phyloP scores from a whole-genome alignment of 768 basidiomycete species.

The Mycena latifolia region DNA sequence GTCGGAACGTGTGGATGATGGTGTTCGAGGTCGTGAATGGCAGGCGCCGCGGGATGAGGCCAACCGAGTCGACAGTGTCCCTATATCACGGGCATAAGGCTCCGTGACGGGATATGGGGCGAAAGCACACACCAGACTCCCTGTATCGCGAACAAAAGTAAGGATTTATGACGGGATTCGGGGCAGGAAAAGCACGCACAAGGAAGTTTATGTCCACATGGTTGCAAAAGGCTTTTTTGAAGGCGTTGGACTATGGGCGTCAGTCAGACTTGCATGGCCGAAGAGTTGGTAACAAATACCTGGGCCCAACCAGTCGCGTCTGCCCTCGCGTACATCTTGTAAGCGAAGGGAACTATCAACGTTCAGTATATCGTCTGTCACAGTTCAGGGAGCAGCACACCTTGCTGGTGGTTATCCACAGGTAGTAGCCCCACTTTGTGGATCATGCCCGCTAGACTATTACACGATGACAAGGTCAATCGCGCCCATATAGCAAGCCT shows the following conservation, averaged over 20 bases:
- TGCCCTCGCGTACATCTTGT: constrained; percentile 68
- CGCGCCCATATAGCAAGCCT: background rate
- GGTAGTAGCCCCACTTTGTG: constrained; percentile 65
- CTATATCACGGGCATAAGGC: constrained; percentile 44
- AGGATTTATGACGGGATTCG: too few relatives aligned
- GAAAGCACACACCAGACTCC: constrained; percentile 61
- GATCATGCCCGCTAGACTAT: constrained; percentile 63
- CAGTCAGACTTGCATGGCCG: too few relatives aligned
- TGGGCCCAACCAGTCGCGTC: constrained; percentile 51
- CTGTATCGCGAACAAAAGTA: too few relatives aligned
- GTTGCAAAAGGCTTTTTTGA: constrained; percentile 68
- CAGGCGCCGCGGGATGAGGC: constrained; percentile 62
- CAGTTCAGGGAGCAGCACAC: constrained; percentile 1
- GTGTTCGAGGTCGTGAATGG: constrained; percentile 71
- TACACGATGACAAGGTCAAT: background rate
- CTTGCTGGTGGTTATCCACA: constrained; percentile 52
- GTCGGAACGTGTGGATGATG: constrained; percentile 71
- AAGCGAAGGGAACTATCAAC: constrained; percentile 65
- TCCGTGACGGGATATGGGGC: background rate
- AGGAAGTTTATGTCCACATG: constrained; percentile 69
- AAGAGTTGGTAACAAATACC: too few relatives aligned
- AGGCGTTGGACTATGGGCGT: constrained; percentile 52
- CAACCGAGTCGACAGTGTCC: constrained; percentile 79
- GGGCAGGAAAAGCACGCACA: too few relatives aligned
- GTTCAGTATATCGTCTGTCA: background rate